A percentile compares a stretch with the other conserved stretches of the same genome.
These are phyloP conservation scores for Umbelopsis sp. DNA, from an alignment of 192 early-diverging fungal species.

Conservation along the genomic window DNA sequence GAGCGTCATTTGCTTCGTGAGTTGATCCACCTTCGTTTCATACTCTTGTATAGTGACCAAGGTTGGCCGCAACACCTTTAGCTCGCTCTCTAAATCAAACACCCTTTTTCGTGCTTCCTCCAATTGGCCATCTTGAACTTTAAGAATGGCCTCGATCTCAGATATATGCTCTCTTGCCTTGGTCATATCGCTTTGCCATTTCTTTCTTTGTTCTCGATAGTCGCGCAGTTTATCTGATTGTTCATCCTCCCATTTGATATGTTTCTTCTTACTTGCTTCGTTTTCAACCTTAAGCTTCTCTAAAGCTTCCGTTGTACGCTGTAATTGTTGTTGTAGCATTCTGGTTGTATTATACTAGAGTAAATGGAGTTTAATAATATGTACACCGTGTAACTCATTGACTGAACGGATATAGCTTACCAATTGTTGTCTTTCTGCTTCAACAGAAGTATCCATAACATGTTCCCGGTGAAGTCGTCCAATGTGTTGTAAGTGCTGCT, in stretches of 20 bases:
- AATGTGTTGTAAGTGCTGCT: slow-evolving; percentile 65
- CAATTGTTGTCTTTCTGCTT: slow-evolving; percentile 55
- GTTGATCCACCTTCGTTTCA: slow-evolving; percentile 50
- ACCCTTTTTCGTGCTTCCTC: slow-evolving; percentile 37
- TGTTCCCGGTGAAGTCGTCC: slow-evolving; percentile 57
- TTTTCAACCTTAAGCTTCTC: slow-evolving; percentile 53
- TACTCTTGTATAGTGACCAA: slow-evolving; percentile 51
- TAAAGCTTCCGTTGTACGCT: slow-evolving; percentile 41
- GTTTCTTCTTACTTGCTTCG: slow-evolving; percentile 49
- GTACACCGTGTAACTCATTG: neutral
- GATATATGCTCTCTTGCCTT: slow-evolving; percentile 43
- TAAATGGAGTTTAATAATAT: neutral
- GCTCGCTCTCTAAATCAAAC: slow-evolving; percentile 49
- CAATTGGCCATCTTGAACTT: slow-evolving; percentile 30
- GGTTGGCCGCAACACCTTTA: slow-evolving; percentile 47
- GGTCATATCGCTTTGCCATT: slow-evolving; percentile 47
- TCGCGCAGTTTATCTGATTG: slow-evolving; percentile 47
- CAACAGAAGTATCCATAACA: slow-evolving; percentile 55
- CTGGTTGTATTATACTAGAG: slow-evolving; percentile 50
- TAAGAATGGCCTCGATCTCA: slow-evolving; percentile 36
- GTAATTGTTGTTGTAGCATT: slow-evolving; percentile 49
- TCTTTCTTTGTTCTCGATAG: slow-evolving; percentile 52
- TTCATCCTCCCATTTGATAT: slow-evolving; percentile 59
- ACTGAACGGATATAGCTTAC: neutral
- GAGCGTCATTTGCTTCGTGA: slow-evolving; percentile 52